phyloP scores from a whole-genome alignment of 805 yeast species.

The Saturnispora kantuleensis region DNA sequence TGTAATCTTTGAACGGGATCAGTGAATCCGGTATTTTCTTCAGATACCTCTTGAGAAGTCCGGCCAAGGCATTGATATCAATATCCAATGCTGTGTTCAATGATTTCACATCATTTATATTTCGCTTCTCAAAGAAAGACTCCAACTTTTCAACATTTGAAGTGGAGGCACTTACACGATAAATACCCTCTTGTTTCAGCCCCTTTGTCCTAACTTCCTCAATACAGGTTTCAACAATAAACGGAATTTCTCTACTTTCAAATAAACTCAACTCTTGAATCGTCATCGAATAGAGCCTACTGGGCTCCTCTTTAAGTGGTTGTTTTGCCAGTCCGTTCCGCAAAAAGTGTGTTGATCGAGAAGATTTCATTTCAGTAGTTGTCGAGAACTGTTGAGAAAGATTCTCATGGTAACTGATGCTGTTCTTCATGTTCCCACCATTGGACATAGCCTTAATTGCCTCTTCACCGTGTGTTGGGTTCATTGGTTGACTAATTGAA shows the following conservation, averaged over 20 bases:
- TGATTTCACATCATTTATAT: conserved; percentile 23
- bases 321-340: conserved; percentile 13
- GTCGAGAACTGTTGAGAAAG: background rate
- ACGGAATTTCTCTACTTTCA: conserved; percentile 60
- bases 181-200: conserved; percentile 73
- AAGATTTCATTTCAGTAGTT: conserved; percentile 31
- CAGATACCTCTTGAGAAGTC: conserved; percentile 79
- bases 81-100: conserved; percentile 16
- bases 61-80: conserved; percentile 81
- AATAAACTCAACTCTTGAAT: conserved; percentile 51
- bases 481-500: conserved; percentile 26
- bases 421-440: conserved; percentile 1
- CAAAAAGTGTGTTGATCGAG: conserved; percentile 39
- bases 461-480: conserved; percentile 24
- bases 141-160: conserved; percentile 45
- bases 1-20: conserved; percentile 61
- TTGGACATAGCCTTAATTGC: conserved; percentile 9
- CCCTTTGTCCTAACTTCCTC: conserved; percentile 73
- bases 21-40: conserved; percentile 80
- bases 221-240: conserved; percentile 61
- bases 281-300: conserved; percentile 34
- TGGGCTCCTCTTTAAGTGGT: background rate
- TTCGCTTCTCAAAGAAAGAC: conserved; percentile 25
- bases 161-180: conserved; percentile 80
- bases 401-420: conserved; percentile 4